These are phyloP conservation scores for Termitomyces sp. DNA, from an alignment of 768 basidiomycete species.

Conservation along the genomic window DNA sequence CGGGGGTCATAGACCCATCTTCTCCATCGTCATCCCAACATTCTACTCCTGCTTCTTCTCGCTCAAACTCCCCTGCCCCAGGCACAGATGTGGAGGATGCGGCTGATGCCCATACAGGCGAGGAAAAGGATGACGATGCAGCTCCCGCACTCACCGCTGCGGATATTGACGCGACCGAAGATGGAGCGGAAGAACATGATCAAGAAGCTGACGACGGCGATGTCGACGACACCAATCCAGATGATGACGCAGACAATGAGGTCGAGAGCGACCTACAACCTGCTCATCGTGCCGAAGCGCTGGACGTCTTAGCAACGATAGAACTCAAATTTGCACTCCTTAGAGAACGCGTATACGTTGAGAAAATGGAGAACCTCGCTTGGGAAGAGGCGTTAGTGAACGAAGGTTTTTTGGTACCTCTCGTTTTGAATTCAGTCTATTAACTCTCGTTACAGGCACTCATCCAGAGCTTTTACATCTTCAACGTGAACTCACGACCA, in stretches of 20 bases:
- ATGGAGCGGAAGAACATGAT: constrained; percentile 22
- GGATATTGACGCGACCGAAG: constrained; percentile 17
- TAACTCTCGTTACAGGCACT: constrained; percentile 39
- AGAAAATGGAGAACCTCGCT: constrained; percentile 88
- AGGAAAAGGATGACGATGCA: constrained; percentile 3
- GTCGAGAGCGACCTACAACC: constrained; percentile 70
- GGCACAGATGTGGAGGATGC: constrained; percentile 4
- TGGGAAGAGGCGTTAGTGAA: constrained; percentile 83
- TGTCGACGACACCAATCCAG: constrained; percentile 28
- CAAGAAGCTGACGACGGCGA: constrained; percentile 26
- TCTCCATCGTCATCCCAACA: constrained; percentile 29
- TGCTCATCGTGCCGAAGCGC: constrained; percentile 79
- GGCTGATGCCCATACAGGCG: constrained; percentile 11
- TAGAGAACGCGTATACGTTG: constrained; percentile 83
- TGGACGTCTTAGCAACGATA: constrained; percentile 83
- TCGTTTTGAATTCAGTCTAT: constrained; percentile 1
- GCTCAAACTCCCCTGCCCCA: constrained; percentile 34
- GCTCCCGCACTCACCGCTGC: constrained; percentile 9
- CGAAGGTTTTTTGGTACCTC: constrained; percentile 48
- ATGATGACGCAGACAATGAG: constrained; percentile 40
- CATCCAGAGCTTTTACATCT: constrained; percentile 87
- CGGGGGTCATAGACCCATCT: constrained; percentile 29
- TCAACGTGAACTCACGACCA: constrained; percentile 68
- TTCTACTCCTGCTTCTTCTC: constrained; percentile 32
- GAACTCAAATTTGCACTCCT: constrained; percentile 90